phyloP scores from a whole-genome alignment of 2,329 filamentous ascomycete species.

The Fusarium sulawesiense region DNA sequence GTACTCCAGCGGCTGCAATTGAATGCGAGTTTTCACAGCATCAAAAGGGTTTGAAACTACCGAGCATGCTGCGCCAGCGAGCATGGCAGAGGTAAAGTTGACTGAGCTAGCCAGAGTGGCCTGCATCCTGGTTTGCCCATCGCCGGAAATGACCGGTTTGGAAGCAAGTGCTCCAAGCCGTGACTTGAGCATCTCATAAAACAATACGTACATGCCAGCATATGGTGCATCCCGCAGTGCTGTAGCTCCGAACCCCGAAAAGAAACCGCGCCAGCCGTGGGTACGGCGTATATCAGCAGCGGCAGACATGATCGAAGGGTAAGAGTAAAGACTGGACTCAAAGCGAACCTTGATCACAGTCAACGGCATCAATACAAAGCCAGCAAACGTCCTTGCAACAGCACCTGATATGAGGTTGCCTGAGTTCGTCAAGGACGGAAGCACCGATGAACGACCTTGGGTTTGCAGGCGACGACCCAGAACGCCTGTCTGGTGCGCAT shows the following conservation, averaged over 20 bases:
- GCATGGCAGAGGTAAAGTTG: constrained; percentile 85
- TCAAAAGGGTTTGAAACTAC: constrained; percentile 96
- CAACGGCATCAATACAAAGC: constrained; percentile 93
- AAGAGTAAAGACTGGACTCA: constrained; percentile 87
- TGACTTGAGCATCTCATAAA: constrained; percentile 88
- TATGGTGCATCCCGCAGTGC: constrained; percentile 96
- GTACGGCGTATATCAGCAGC: constrained; percentile 77
- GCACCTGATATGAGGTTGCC: constrained; percentile 90
- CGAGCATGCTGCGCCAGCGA: constrained; percentile 85
- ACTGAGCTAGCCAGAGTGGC: constrained; percentile 67
- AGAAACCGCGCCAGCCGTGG: constrained; percentile 86
- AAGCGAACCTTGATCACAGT: constrained; percentile 98
- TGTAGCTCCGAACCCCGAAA: constrained; percentile 92
- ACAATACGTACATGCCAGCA: constrained; percentile 91
- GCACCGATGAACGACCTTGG: constrained; percentile 68
- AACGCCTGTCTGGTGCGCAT: constrained; percentile 54
- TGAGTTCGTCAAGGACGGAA: constrained; percentile 84
- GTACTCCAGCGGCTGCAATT: constrained; percentile 86
- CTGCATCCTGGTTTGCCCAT: constrained; percentile 45
- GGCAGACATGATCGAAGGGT: constrained; percentile 79
- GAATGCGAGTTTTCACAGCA: constrained; percentile 93
- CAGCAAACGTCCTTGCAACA: constrained; percentile 83
- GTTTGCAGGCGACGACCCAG: constrained; percentile 39
- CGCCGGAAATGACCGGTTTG: constrained; percentile 22
- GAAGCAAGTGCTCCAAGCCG: constrained; percentile 56